Evolutionary conservation across 257 asterid genomes (phyloP).

Genomic region (Solanum bulbocastanum): DNA sequence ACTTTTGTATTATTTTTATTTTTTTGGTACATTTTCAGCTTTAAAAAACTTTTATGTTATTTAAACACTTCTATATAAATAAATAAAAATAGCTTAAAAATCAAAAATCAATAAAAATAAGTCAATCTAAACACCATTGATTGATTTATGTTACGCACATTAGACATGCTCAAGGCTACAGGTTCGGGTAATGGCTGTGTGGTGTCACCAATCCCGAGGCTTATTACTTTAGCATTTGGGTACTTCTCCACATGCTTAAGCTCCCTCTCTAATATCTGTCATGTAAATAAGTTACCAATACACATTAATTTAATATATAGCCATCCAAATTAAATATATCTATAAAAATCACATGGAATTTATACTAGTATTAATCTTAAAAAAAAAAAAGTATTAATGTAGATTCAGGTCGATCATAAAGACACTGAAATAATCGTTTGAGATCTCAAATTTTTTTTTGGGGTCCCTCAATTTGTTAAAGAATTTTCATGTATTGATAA

Average conservation of each 20-base stretch:
- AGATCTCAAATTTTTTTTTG: too few species aligned
- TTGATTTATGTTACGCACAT: constrained; percentile 39
- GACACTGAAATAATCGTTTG: too few species aligned
- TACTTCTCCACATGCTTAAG: constrained; percentile 40
- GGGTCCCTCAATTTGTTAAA: too few species aligned
- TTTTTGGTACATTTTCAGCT: neutral
- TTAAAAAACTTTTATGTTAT: too few species aligned
- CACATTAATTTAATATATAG: neutral
- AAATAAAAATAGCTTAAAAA: too few species aligned
- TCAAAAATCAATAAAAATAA: too few species aligned
- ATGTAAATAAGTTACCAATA: neutral
- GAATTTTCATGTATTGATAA: too few species aligned
- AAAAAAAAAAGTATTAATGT: too few species aligned
- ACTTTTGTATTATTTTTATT: neutral
- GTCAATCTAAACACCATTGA: neutral
- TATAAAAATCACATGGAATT: neutral
- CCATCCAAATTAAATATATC: neutral
- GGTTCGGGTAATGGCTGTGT: constrained; percentile 64
- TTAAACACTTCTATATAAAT: too few species aligned
- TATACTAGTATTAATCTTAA: neutral
- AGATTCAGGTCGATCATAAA: neutral
- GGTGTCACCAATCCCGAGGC: constrained; percentile 91
- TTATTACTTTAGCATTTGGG: constrained; percentile 70
- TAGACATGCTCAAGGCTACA: constrained; percentile 66
- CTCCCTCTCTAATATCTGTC: constrained; percentile 51